Base-by-base conservation (phyloP, 2,329 filamentous ascomycete genomes). In the Drechslerella coelobrocha region DNA sequence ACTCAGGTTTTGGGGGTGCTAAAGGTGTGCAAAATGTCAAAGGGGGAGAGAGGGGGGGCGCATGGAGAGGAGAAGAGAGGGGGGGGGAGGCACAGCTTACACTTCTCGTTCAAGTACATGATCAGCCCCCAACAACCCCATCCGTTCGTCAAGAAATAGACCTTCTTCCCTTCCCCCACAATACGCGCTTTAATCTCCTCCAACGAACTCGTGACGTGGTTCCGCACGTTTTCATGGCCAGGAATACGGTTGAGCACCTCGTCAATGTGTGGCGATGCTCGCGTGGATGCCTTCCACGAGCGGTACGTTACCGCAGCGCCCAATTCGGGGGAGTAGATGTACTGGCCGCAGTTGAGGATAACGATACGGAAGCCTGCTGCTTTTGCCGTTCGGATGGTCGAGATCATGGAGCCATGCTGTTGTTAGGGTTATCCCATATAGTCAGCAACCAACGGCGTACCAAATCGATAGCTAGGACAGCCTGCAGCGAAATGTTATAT, bases 401-500 rank as follows among this genome's bases (percentile, higher is more conserved):
- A 55, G 10, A 75, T 51, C 74, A 76, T 76, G 6, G 74, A 75
- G 5, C 75, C 75, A 29, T 61, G 52, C 74, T 75, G 24, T 62
- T 23, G 10, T 10, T 24, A 34, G 6, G 29, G 7, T 7, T 34
- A 23, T 19, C 72, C n/a, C 65, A 61, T 19, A 17, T 24, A 7
- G 23, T 19, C 29, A 27, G 37, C 21, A 21, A 29, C 10, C 14
- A 34, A 17, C 24, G 17, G 9, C n/a, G 12, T 34, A 7, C 29
- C n/a, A n/a, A 34, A 7, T 34, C 7, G 7, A 34, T 27, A 21
- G 17, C n/a, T 47, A 26, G n/a, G 21, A 6, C 39, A 23, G 14
- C 19, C 47, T 19, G 37, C 51, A 34, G 63, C 60, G 31, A 47
- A 50, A 9, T 72, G 12, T n/a, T 54, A 41, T 41, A 61, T n/a